Base-by-base conservation (phyloP, 768 basidiomycete genomes). In the Clathrus columnatus region DNA sequence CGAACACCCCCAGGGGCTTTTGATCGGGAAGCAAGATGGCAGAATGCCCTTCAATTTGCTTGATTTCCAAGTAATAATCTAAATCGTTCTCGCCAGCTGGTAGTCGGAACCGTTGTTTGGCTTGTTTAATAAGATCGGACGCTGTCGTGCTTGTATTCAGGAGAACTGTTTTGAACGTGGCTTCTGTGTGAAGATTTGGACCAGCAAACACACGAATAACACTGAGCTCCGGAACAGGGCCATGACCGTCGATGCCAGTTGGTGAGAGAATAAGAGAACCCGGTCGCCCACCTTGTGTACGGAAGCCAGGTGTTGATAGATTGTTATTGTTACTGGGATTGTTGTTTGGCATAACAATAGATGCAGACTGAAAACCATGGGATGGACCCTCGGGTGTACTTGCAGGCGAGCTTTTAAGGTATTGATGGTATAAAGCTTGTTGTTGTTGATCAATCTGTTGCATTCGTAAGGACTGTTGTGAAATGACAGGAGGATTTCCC, bases 151-250 rank as follows among this genome's bases (percentile, higher is more conserved):
- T 83, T 4, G 87, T 74, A 63, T 94, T 97, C 54, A 98, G 78
- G 17, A 98, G 71, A 1, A 95, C 96, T 5, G 96, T 98, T 74
- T 98, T 98, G 79, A 99, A 99, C 5, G 95, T 96, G 1, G 93
- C 91, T 62, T 98, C 94, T 0, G 92, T 91, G 66, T 92, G 84
- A 60, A 98, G 67, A 61, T 90, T 78, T 61, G 86, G 83, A 26
- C 95, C 96, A 0, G 95, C 94, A 65, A 99, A 99, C 36, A 99
- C 83, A 23, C 96, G 88, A 50, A 99, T 85, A 59, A 99, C 96
- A 62, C 87, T 96, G 54, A 99, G 79, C 52, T 93, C 85, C 0
- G 88, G 90, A 3, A 88, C 80, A 6, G n/a, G 56, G 2, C 81
- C 81, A 54, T 82, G 79, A 6, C 77, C 82, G 62, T 87, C 83